Evolutionary conservation across 2,329 filamentous ascomycete species (phyloP), one percentile per base, ranked within the genome.

Genomic region (Cercospora sp.): DNA sequence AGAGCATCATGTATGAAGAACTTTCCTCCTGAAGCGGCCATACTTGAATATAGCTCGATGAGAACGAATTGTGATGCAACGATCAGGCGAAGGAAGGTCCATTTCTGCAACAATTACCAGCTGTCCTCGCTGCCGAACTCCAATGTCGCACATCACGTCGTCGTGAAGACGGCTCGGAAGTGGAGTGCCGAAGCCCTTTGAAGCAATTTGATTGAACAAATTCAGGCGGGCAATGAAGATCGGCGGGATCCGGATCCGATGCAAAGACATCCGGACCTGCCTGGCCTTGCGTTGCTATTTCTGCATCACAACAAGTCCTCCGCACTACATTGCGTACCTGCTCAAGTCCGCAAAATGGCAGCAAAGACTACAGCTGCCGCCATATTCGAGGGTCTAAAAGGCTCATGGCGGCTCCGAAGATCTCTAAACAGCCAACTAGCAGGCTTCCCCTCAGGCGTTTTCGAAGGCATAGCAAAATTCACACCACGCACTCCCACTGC

Each of bases 1-100:
- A 85, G 70, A 49, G 82, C 81, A 13, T 83, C 79, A 67, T 84
- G 80, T n/a, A 85, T 82, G 73, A 82, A 83, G 75, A 79, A 84
- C 62, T 72, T 69, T 1, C 70, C 72, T 30, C 73, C 70, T 18
- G 74, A 72, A 53, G 69, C 68, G 53, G 73, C 72, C 74, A 74
- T 75, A 1, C 13, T 63, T 30, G 26, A 12, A n/a, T 6, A 24
- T 1, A 3, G n/a, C 0, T 2, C 8, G 12, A 1, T 30, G 30
- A 9, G 24, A 49, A 24, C 24, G 13, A 16, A 16, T 45, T 2
- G 8, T 0, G 5, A 3, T 5, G 16, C 21, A 8, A 3, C 28
- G 18, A 5, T 16, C 12, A 37, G 21, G 18, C 26, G 5, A 32
- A 18, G 18, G 6, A 28, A n/a, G 6, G 2, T 10, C 34, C 45